A percentile compares a stretch with the other conserved stretches of the same genome.
phyloP scores from a whole-genome alignment of 495 filamentous ascomycete species.

The Letharia lupina region DNA sequence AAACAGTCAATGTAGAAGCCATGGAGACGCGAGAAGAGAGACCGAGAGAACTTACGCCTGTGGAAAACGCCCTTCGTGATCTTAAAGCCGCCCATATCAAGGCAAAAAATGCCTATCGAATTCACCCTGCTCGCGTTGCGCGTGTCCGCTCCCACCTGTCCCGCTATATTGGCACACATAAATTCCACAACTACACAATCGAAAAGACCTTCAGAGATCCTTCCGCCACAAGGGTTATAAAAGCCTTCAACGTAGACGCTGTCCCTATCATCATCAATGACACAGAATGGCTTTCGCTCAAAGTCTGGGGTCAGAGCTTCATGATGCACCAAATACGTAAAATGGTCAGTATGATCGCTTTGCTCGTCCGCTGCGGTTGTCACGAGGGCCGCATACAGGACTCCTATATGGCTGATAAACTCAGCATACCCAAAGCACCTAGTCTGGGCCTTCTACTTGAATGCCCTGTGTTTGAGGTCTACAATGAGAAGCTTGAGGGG shows the following conservation, averaged over 20 bases:
- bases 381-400: slow-evolving; percentile 57
- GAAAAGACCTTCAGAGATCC: slow-evolving; percentile 72
- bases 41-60: slow-evolving; percentile 18
- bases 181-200: slow-evolving; percentile 95
- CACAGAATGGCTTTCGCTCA: slow-evolving; percentile 90
- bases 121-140: slow-evolving; percentile 57
- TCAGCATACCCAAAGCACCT: slow-evolving; percentile 89
- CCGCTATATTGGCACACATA: slow-evolving; percentile 69
- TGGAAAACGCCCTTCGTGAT: slow-evolving; percentile 58
- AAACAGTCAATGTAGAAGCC: neutral
- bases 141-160: slow-evolving; percentile 63
- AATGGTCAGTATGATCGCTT: slow-evolving; percentile 89
- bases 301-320: slow-evolving; percentile 94
- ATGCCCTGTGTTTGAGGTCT: slow-evolving; percentile 77
- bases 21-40: slow-evolving; percentile 8
- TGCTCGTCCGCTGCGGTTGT: slow-evolving; percentile 74
- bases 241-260: slow-evolving; percentile 66
- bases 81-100: slow-evolving; percentile 69
- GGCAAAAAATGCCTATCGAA: slow-evolving; percentile 74
- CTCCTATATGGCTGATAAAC: slow-evolving; percentile 53
- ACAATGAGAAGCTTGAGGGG: slow-evolving; percentile 56
- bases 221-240: slow-evolving; percentile 79
- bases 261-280: slow-evolving; percentile 75
- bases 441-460: slow-evolving; percentile 82
- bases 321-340: slow-evolving; percentile 99